Percentiles rank a stretch among this genome's conserved stretches.
Conservation (phyloP, 2,329 filamentous ascomycete genomes). For the Parafenestella ontariensis region DNA sequence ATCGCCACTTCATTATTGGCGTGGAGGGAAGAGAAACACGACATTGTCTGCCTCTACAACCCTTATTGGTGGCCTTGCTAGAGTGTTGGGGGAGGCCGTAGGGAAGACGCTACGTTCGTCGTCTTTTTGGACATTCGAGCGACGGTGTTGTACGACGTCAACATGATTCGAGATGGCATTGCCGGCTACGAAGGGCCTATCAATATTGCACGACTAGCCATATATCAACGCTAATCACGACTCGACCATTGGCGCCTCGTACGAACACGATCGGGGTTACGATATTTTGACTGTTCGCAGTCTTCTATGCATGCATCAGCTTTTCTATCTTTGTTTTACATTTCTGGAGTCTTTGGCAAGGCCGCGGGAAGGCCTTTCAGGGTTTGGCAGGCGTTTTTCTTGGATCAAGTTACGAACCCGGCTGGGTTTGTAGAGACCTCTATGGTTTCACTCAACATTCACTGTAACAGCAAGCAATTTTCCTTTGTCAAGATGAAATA, state of each 20-base stretch:
- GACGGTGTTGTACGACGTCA: not conserved
- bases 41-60: not conserved
- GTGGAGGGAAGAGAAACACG: too few species aligned
- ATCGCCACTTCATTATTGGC: not conserved
- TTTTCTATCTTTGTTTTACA: not conserved
- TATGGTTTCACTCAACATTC: slow-evolving; percentile 18
- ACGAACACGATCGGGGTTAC: not conserved
- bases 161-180: not conserved
- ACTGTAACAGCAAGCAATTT: slow-evolving; percentile 27
- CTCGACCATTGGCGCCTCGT: not conserved
- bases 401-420: not conserved
- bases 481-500: slow-evolving; percentile 33
- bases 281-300: not conserved
- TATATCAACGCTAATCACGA: not conserved
- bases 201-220: not conserved
- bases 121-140: not conserved
- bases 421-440: not conserved
- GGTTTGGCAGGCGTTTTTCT: not conserved
- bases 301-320: not conserved
- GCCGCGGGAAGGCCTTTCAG: slow-evolving; percentile 4
- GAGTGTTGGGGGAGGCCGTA: not conserved
- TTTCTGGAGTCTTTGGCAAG: not conserved
- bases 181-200: not conserved
- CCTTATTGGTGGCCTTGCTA: not conserved
- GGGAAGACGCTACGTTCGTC: not conserved